Evolutionary conservation across 1,284 basidiomycete species (phyloP).

Genomic region (Boletus sp.): DNA sequence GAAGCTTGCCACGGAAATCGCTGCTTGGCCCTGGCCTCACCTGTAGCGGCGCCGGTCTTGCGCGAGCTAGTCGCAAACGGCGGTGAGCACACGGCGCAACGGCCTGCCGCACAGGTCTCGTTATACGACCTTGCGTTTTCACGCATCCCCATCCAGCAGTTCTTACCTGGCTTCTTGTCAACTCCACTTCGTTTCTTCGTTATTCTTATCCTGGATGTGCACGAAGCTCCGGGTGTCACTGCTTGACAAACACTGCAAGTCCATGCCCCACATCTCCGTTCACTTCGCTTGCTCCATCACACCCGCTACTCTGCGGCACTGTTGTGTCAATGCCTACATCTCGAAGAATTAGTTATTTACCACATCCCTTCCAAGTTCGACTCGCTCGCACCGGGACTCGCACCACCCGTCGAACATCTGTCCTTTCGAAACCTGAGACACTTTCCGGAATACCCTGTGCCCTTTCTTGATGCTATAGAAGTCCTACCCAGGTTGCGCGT

Average conservation of each 20-base stretch:
- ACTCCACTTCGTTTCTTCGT: conserved; percentile 35
- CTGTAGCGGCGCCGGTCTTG: conserved; percentile 7
- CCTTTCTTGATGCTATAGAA: conserved; percentile 35
- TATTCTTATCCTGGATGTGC: conserved; percentile 41
- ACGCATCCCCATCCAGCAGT: conserved; percentile 34
- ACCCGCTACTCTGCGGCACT: conserved; percentile 32
- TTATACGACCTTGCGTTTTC: conserved; percentile 43
- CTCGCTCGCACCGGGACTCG: conserved; percentile 31
- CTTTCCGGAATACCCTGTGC: conserved; percentile 26
- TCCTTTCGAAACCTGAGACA: conserved; percentile 35
- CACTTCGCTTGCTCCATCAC: conserved; percentile 41
- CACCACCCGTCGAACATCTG: conserved; percentile 39
- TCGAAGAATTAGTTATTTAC: conserved; percentile 42
- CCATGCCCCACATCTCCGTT: conserved; percentile 37
- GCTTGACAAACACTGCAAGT: conserved; percentile 28
- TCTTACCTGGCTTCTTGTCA: conserved; percentile 39
- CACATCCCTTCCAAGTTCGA: conserved; percentile 34
- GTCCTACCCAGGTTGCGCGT: conserved; percentile 36
- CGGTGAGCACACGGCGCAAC: neutral
- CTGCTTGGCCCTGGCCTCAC: conserved; percentile 29
- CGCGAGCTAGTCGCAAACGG: neutral
- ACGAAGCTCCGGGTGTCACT: conserved; percentile 33
- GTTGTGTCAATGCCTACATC: conserved; percentile 36
- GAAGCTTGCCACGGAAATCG: conserved; percentile 39
- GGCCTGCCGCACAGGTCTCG: conserved; percentile 11